Evolutionary conservation across 371 early-diverging fungal genomes (phyloP).

Genomic region (Saksenaea oblongispora): DNA sequence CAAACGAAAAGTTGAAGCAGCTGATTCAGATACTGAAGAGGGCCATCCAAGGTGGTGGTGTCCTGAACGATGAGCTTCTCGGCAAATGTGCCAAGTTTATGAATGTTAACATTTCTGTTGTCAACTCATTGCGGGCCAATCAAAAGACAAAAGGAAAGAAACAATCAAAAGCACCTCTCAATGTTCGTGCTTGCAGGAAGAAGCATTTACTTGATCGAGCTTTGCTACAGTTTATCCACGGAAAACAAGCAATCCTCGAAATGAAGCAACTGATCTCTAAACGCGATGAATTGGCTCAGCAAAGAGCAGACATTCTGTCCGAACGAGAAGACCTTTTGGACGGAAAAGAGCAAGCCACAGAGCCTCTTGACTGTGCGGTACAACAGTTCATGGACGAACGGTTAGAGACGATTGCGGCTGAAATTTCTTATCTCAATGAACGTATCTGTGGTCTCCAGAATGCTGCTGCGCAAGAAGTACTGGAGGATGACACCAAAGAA

Average conservation of each 20-base stretch:
- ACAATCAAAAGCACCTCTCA: slow-evolving; percentile 12
- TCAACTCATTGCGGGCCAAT: slow-evolving; percentile 7
- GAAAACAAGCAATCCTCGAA: slow-evolving; percentile 46
- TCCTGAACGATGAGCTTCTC: slow-evolving; percentile 33
- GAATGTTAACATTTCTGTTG: slow-evolving; percentile 21
- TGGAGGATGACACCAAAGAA: slow-evolving; percentile 44
- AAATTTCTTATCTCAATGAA: slow-evolving; percentile 72
- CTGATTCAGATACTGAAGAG: slow-evolving; percentile 46
- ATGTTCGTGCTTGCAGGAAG: slow-evolving; percentile 40
- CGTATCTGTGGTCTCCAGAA: slow-evolving; percentile 70
- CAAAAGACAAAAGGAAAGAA: slow-evolving; percentile 11
- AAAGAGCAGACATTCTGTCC: slow-evolving; percentile 63
- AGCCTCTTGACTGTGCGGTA: slow-evolving; percentile 48
- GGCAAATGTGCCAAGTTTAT: slow-evolving; percentile 25
- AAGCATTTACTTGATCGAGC: slow-evolving; percentile 64
- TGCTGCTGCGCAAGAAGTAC: slow-evolving; percentile 59
- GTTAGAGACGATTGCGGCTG: slow-evolving; percentile 80
- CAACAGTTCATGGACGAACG: slow-evolving; percentile 80
- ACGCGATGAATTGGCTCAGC: slow-evolving; percentile 59
- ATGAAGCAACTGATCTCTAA: slow-evolving; percentile 43
- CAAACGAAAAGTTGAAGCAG: slow-evolving; percentile 56
- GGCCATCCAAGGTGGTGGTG: slow-evolving; percentile 43
- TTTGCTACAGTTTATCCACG: slow-evolving; percentile 40
- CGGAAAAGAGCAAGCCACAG: slow-evolving; percentile 31
- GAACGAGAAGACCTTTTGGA: slow-evolving; percentile 65